phyloP scores from a whole-genome alignment of 768 basidiomycete species.

The Termitomyces sp. region DNA sequence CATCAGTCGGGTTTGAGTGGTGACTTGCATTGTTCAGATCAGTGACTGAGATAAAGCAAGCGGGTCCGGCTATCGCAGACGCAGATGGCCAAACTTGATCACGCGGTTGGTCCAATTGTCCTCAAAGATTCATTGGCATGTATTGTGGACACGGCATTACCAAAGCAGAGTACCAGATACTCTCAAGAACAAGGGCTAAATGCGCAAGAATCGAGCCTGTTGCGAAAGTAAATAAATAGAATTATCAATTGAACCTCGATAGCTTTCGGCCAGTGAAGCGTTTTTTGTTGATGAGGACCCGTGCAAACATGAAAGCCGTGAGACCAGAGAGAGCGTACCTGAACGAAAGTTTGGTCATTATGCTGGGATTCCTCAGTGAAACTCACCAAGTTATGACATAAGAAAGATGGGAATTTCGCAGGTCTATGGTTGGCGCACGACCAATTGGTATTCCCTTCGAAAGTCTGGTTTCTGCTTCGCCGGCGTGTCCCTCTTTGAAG shows the following conservation, averaged over 20 bases:
- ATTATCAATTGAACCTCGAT: constrained; percentile 43
- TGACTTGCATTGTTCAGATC: not conserved
- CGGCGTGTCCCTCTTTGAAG: constrained; percentile 74
- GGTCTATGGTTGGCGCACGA: constrained; percentile 73
- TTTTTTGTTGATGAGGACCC: constrained; percentile 55
- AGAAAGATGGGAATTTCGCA: constrained; percentile 90
- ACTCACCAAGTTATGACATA: constrained; percentile 92
- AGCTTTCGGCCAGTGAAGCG: constrained; percentile 44
- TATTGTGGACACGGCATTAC: not conserved
- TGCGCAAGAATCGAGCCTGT: not conserved
- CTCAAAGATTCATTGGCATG: not conserved
- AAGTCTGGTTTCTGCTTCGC: constrained; percentile 56
- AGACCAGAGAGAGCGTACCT: constrained; percentile 90
- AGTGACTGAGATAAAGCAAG: not conserved
- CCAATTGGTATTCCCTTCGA: constrained; percentile 82
- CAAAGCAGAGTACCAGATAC: not conserved
- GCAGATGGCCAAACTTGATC: not conserved
- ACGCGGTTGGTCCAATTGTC: not conserved
- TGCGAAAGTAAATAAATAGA: not conserved
- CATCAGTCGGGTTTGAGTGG: not conserved
- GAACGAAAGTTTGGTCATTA: constrained; percentile 1
- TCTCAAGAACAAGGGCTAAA: constrained; percentile 1
- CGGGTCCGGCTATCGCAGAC: not conserved
- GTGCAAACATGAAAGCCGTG: constrained; percentile 78
- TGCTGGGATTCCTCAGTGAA: not conserved